These are phyloP conservation scores for Plantago ovata DNA, from an alignment of 257 asterid genomes.

Conservation along the genomic window DNA sequence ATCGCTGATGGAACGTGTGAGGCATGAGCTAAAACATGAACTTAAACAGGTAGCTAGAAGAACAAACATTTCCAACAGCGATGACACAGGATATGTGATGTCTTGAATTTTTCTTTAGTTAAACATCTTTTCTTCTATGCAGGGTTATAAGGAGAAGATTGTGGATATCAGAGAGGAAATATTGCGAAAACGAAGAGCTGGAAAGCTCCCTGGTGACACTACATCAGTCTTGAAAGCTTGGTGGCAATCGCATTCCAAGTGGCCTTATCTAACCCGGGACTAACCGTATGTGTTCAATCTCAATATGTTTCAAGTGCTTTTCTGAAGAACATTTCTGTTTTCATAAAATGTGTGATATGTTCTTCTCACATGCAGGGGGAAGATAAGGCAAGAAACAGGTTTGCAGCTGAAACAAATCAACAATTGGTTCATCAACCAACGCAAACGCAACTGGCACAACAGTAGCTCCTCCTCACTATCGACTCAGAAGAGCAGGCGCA, in stretches of 20 bases:
- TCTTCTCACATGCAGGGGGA: conserved; percentile 37
- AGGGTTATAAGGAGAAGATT: conserved; percentile 56
- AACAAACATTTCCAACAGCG: too few relatives aligned
- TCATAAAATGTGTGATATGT: neutral
- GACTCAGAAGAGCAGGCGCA: conserved; percentile 45
- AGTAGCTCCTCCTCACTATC: conserved; percentile 50
- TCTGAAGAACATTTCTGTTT: neutral
- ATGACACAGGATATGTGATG: too few relatives aligned
- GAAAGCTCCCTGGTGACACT: conserved; percentile 55
- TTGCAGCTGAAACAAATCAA: conserved; percentile 20
- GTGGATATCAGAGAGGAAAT: conserved; percentile 54
- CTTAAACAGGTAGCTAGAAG: too few relatives aligned
- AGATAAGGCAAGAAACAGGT: conserved; percentile 61
- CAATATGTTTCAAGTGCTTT: neutral
- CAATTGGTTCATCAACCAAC: conserved; percentile 20
- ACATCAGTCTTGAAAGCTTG: conserved; percentile 46
- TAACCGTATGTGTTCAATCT: conserved; percentile 49
- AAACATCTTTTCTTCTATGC: too few relatives aligned
- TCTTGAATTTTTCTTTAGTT: too few relatives aligned
- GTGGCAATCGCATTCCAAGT: conserved; percentile 56
- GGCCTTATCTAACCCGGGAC: conserved; percentile 62
- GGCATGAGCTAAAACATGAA: conserved; percentile 55
- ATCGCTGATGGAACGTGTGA: conserved; percentile 55
- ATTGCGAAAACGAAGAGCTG: conserved; percentile 54
- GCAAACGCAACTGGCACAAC: conserved; percentile 69